Evolutionary conservation across 306 rosid genomes (phyloP).

Genomic region (Astragalus membranaceus): DNA sequence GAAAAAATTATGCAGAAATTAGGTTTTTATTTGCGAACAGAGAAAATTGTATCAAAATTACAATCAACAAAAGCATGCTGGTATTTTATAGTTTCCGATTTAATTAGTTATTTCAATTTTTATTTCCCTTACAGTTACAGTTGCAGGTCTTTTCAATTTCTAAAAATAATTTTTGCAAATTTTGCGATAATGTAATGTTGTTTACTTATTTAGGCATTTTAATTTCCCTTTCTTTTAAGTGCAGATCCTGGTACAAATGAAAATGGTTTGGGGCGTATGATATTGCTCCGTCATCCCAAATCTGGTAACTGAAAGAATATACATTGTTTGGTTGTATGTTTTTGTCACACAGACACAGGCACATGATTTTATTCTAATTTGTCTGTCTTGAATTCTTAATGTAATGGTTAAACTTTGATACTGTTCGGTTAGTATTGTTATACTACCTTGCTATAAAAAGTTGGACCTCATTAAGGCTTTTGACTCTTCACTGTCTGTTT

Average conservation of each 20-base stretch:
- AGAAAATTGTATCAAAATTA: too few species aligned
- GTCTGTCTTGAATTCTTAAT: not conserved
- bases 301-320: conserved; percentile 38
- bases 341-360: not conserved
- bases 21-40: too few species aligned
- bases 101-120: not conserved
- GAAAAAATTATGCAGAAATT: too few species aligned
- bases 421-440: not conserved
- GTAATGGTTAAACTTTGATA: not conserved
- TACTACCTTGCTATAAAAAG: not conserved
- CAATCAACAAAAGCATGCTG: not conserved
- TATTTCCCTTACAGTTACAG: too few species aligned
- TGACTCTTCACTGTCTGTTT: not conserved
- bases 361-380: not conserved
- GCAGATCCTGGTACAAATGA: conserved; percentile 48
- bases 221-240: not conserved
- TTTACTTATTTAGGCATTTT: not conserved
- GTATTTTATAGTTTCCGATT: not conserved
- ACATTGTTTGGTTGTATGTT: not conserved
- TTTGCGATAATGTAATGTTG: not conserved
- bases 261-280: conserved; percentile 44
- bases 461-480: conserved; percentile 7
- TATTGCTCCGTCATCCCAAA: conserved; percentile 75
- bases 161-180: not conserved
- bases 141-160: not conserved